Conservation (phyloP, 192 early-diverging fungal genomes). For the Coemansia sp. region DNA sequence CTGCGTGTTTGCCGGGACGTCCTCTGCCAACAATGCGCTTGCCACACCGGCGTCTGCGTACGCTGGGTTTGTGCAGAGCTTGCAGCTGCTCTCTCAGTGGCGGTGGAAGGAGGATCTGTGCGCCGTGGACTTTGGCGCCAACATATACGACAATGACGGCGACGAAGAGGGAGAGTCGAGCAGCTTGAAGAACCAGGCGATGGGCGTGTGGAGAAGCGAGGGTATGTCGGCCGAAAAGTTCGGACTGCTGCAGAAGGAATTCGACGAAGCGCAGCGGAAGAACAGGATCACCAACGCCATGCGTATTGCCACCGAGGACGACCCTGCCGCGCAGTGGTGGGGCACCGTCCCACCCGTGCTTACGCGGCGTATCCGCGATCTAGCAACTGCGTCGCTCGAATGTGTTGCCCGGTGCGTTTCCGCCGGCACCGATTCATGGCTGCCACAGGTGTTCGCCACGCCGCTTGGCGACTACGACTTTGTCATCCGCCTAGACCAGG, state of each 20-base stretch:
- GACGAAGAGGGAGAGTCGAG: neutral
- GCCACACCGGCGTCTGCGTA: constrained; percentile 63
- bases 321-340: constrained; percentile 39
- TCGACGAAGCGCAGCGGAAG: constrained; percentile 59
- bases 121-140: constrained; percentile 76
- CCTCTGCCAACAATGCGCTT: constrained; percentile 39
- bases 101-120: constrained; percentile 76
- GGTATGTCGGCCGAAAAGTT: constrained; percentile 24
- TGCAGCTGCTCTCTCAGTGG: constrained; percentile 73
- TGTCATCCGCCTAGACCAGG: constrained; percentile 65
- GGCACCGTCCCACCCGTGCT: constrained; percentile 33
- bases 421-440: constrained; percentile 20
- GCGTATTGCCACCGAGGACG: constrained; percentile 37
- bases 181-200: constrained; percentile 13
- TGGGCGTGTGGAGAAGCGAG: constrained; percentile 22
- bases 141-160: constrained; percentile 54
- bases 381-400: constrained; percentile 68
- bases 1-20: constrained; percentile 65
- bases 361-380: constrained; percentile 53
- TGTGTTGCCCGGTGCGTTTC: constrained; percentile 47
- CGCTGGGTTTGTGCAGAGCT: constrained; percentile 74
- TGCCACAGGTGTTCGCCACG: constrained; percentile 72
- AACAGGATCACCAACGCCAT: constrained; percentile 18
- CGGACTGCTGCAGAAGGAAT: constrained; percentile 28
- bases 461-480: constrained; percentile 78